Conservation (phyloP, 2,329 filamentous ascomycete genomes). For the Colletotrichum cordylinicola region DNA sequence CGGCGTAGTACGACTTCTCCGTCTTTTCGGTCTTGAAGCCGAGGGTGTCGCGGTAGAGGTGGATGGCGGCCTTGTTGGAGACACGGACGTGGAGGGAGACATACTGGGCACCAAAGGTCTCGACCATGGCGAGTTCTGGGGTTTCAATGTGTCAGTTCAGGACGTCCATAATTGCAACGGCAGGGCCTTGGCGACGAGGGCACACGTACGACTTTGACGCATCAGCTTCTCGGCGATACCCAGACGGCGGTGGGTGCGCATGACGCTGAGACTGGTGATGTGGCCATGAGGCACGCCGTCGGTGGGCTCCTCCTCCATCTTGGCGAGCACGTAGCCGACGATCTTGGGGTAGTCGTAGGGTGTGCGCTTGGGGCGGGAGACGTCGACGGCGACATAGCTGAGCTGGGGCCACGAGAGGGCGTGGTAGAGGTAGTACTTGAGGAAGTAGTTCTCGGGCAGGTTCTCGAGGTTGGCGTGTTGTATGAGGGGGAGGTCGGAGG, state of each 20-base stretch:
- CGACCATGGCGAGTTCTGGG: constrained; percentile 90
- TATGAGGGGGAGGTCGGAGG: constrained; percentile 87
- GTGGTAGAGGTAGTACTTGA: constrained; percentile 99
- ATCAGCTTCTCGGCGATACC: constrained; percentile 98
- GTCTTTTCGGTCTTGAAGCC: constrained; percentile 88
- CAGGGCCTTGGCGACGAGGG: background rate
- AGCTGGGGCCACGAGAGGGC: constrained; percentile 97
- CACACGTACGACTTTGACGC: constrained; percentile 84
- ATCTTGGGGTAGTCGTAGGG: constrained; percentile 95
- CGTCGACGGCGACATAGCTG: constrained; percentile 94
- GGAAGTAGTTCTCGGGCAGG: constrained; percentile 98
- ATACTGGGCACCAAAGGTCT: constrained; percentile 89
- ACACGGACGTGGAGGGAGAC: constrained; percentile 96
- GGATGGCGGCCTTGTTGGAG: constrained; percentile 89
- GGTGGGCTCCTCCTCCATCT: constrained; percentile 98
- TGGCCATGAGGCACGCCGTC: constrained; percentile 94
- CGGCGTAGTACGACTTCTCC: constrained; percentile 92
- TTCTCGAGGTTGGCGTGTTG: constrained; percentile 99
- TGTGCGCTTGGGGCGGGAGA: constrained; percentile 77
- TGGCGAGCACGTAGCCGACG: constrained; percentile 98
- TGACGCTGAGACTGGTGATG: constrained; percentile 93
- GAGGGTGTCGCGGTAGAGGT: constrained; percentile 90
- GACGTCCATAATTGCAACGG: background rate
- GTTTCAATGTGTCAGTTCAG: background rate
- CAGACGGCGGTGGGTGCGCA: constrained; percentile 90